Percentiles rank a stretch among this genome's conserved stretches.
Conservation (phyloP, 2,329 filamentous ascomycete genomes). For the Talaromyces verruculosus region DNA sequence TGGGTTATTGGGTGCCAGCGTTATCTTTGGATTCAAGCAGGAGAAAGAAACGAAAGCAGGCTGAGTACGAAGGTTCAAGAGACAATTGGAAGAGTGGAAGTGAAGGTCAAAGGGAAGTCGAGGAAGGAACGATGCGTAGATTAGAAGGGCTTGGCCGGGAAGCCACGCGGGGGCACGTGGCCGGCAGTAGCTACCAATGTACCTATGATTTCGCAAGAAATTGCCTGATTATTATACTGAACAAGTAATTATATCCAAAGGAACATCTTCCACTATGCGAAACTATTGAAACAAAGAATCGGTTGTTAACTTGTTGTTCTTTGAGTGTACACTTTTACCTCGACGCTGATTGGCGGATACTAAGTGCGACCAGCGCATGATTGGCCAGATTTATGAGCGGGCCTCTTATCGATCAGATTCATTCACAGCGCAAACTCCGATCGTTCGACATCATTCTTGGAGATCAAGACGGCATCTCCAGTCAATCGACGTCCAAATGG, state of each 20-base stretch:
- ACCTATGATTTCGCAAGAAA: not conserved
- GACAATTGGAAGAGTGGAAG: not conserved
- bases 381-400: not conserved
- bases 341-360: conserved; percentile 10
- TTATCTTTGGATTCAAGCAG: not conserved
- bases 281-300: not conserved
- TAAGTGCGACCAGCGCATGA: not conserved
- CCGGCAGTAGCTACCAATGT: not conserved
- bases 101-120: not conserved
- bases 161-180: conserved; percentile 17
- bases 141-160: conserved; percentile 8
- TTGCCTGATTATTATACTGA: not conserved
- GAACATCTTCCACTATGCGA: too few species aligned
- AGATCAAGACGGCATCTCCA: not conserved
- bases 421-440: not conserved
- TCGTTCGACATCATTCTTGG: not conserved
- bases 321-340: not conserved
- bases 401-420: not conserved
- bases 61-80: not conserved
- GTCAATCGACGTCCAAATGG: not conserved
- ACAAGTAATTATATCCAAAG: not conserved
- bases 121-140: not conserved
- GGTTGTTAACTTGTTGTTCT: too few species aligned
- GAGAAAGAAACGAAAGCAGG: not conserved
- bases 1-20: not conserved